These are phyloP conservation scores for Russula sp. DNA, from an alignment of 768 basidiomycete genomes.

Conservation along the genomic window DNA sequence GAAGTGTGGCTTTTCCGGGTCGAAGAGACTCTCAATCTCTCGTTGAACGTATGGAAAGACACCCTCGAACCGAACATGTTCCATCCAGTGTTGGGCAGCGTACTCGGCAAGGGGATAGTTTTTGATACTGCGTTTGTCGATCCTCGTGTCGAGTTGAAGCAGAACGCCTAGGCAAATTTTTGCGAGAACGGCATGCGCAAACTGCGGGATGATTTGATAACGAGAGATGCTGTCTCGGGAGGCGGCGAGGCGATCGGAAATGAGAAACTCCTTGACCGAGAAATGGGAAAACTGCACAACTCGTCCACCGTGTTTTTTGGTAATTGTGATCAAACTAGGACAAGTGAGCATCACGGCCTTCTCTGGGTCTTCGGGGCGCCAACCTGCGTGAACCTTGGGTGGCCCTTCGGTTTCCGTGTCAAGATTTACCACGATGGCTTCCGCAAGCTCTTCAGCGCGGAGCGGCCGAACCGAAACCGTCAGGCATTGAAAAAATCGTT, in stretches of 20 bases:
- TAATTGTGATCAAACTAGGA: slow-evolving; percentile 2
- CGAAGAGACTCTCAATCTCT: neutral
- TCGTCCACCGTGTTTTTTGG: neutral
- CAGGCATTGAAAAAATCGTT: slow-evolving; percentile 6
- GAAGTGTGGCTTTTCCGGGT: neutral
- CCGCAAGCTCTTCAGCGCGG: slow-evolving; percentile 3
- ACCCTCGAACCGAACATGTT: neutral
- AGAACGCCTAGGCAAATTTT: neutral
- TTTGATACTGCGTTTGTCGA: neutral
- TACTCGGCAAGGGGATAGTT: neutral
- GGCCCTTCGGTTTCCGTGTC: neutral
- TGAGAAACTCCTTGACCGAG: neutral
- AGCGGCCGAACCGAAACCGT: neutral
- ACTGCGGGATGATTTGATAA: neutral
- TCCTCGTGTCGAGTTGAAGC: neutral
- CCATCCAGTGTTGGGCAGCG: slow-evolving; percentile 3
- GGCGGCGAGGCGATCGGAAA: neutral
- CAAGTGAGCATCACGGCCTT: neutral
- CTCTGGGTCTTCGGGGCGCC: neutral
- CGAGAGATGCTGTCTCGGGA: neutral
- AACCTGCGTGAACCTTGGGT: neutral
- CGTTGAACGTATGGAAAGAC: neutral
- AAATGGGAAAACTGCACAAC: neutral
- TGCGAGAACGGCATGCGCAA: neutral
- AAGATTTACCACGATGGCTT: slow-evolving; percentile 1